Base-by-base conservation (phyloP, 345 rosid genomes). In the Gossypium mustelinum region DNA sequence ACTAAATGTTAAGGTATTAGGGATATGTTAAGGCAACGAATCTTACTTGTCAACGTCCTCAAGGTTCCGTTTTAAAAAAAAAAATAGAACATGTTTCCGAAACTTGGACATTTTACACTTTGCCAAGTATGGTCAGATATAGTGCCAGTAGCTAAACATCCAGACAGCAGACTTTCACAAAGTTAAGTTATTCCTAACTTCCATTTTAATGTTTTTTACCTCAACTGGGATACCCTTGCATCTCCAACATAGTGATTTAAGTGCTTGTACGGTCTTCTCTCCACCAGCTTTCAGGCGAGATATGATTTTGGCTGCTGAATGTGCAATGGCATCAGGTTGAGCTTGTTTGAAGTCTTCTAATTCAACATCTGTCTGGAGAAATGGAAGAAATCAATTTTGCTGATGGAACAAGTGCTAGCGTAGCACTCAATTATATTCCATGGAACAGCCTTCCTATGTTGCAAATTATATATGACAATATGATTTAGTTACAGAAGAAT, bases 271-370 rank as follows among this genome's bases (percentile, higher is more conserved):
- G 44, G 88, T 79, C 73, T 87, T 88, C 66, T 89, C 94, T 76
- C 94, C 92, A 51, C 81, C 86, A 72, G 89, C 91, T 81, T 93
- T 90, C 66, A 93, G 73, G 10, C 82, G 90, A 77, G 89, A 83
- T 72, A 93, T 80, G 56, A 93, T 95, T 76, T 83, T 89, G 77
- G 86, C 83, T 18, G 94, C 86, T 8, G 86, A 82, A 66, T 81
- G 93, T 47, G 96, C 96, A 79, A 92, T 72, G 41, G 85, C 87
- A 91, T 95, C 98, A 50, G 99, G 94, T 68, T 77, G 86, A 73
- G 97, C 96, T 73, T 81, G 88, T 78, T 82, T 83, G 68, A 85
- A 86, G 75, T 91, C 99, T 79, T 93, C 98, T 78, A 88, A 81
- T 68, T 90, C 98, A 67, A 93, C 93, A 71, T 67, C 56, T 65